Evolutionary conservation across 2,329 filamentous ascomycete genomes (phyloP).

Genomic region (Xylariaceae sp.): DNA sequence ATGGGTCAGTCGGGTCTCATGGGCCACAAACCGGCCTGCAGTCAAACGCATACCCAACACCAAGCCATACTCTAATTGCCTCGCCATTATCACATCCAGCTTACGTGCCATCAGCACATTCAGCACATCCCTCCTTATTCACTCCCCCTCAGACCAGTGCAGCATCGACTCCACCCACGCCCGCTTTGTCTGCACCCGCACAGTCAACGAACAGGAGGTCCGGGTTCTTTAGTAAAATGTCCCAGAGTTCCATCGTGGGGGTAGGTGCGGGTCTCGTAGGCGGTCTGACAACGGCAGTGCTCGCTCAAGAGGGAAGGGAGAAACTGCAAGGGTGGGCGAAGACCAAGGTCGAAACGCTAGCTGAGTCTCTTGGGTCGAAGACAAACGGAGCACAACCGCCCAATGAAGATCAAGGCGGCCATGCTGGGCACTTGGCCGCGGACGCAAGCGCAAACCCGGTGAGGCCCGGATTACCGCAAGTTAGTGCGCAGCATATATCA

Average conservation of each 20-base stretch:
- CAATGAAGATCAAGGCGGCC: conserved; percentile 1
- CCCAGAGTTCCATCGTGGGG: conserved; percentile 8
- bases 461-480: conserved; percentile 1
- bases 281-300: conserved; percentile 7
- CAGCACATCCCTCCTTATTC: conserved; percentile 4
- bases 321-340: conserved; percentile 19
- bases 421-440: not conserved
- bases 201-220: conserved; percentile 9
- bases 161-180: not conserved
- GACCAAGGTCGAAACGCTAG: conserved; percentile 15
- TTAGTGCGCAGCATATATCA: too few relatives aligned
- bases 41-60: conserved; percentile 10
- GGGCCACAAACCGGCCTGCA: not conserved
- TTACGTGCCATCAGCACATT: conserved; percentile 5
- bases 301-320: conserved; percentile 13
- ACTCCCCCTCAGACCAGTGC: conserved; percentile 7
- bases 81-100: conserved; percentile 5
- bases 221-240: conserved; percentile 15
- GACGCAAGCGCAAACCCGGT: not conserved
- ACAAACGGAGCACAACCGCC: conserved; percentile 1
- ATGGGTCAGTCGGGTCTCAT: conserved; percentile 4
- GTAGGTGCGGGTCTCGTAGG: conserved; percentile 11
- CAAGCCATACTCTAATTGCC: conserved; percentile 11
- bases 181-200: not conserved
- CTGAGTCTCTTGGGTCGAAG: conserved; percentile 7